These are phyloP conservation scores for Trichoderma hamatum DNA, from an alignment of 2,329 filamentous ascomycete species.

Conservation along the genomic window DNA sequence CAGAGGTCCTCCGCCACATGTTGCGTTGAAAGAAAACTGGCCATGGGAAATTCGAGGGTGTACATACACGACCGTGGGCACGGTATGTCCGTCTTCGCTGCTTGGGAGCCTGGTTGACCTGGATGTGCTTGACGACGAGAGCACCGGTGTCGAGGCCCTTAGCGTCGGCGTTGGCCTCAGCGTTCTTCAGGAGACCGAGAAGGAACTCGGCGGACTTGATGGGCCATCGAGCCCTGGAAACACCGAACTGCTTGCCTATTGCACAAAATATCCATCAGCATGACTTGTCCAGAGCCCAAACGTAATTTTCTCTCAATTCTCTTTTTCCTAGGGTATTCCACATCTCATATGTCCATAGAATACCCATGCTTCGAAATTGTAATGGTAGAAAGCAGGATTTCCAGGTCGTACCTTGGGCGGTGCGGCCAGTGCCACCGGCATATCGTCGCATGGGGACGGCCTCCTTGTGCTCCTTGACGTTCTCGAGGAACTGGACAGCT, in stretches of 20 bases:
- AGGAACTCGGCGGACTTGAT: slow-evolving; percentile 99
- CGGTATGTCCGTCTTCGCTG: slow-evolving; percentile 99
- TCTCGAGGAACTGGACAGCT: slow-evolving; percentile 95
- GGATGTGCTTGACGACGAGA: slow-evolving; percentile 99
- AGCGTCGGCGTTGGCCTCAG: slow-evolving; percentile 93
- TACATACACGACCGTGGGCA: slow-evolving; percentile 98
- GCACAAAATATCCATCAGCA: slow-evolving; percentile 35
- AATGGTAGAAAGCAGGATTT: neutral
- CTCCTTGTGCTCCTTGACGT: slow-evolving; percentile 96
- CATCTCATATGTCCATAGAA: neutral
- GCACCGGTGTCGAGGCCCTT: slow-evolving; percentile 97
- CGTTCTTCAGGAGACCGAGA: slow-evolving; percentile 95
- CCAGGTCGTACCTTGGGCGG: slow-evolving; percentile 85
- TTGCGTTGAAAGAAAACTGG: neutral
- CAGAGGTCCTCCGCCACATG: neutral
- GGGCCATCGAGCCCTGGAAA: slow-evolving; percentile 97
- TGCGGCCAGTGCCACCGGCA: slow-evolving; percentile 91
- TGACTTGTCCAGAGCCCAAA: neutral
- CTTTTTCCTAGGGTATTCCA: neutral
- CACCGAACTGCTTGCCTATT: slow-evolving; percentile 97
- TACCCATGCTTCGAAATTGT: neutral
- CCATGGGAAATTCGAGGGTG: neutral
- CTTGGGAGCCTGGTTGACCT: slow-evolving; percentile 99
- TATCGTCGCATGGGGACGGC: slow-evolving; percentile 98
- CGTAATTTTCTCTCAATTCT: neutral